phyloP scores from a whole-genome alignment of 306 rosid species.

The Oxytropis ochrocephala region DNA sequence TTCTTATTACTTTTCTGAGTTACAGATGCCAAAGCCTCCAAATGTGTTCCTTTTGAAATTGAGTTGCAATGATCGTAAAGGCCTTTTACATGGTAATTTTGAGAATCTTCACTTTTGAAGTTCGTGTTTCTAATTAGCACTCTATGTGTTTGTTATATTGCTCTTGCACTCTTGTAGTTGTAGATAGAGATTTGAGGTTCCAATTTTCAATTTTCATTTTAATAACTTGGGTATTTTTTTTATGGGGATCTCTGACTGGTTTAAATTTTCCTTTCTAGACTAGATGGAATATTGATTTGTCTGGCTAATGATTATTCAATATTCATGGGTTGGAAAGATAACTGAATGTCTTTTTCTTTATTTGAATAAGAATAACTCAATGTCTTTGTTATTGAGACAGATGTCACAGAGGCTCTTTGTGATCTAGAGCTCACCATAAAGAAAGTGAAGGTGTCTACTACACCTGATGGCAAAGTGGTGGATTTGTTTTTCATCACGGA shows the following conservation, averaged over 20 bases:
- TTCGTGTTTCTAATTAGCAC: neutral
- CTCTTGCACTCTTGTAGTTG: neutral
- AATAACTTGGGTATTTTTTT: no score
- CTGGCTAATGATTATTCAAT: neutral
- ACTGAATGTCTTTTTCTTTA: neutral
- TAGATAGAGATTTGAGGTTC: neutral
- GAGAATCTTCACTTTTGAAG: neutral
- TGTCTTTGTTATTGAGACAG: conserved; percentile 36
- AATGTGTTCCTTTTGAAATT: conserved; percentile 70
- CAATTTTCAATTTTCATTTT: neutral
- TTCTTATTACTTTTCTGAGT: conserved; percentile 47
- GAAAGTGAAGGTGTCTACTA: conserved; percentile 95
- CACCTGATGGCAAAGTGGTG: conserved; percentile 91
- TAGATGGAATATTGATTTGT: neutral
- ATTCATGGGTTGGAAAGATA: neutral
- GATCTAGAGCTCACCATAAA: conserved; percentile 77
- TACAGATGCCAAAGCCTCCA: conserved; percentile 58
- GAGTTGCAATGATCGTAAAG: conserved; percentile 71
- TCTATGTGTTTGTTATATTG: neutral
- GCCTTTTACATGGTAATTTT: conserved; percentile 78
- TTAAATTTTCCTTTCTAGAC: neutral
- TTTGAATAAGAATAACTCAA: neutral
- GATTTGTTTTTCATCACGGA: conserved; percentile 90
- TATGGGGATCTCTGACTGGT: neutral
- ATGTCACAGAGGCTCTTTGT: conserved; percentile 79